Evolutionary conservation across 768 basidiomycete genomes (phyloP).

Genomic region (Hericium coralloides): DNA sequence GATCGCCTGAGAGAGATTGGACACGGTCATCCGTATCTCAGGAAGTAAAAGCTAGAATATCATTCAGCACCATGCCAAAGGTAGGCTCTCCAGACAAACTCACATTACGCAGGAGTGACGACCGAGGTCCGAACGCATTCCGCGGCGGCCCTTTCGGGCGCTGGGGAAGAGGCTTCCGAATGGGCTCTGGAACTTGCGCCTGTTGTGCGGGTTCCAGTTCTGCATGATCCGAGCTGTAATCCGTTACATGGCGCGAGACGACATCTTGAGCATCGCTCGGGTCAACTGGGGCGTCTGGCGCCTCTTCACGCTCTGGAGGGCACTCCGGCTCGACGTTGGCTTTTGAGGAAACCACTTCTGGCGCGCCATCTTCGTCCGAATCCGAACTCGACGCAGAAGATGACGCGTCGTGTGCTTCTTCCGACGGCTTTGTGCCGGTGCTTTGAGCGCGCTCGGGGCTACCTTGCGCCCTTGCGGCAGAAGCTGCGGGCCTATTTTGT

Average conservation of each 20-base stretch:
- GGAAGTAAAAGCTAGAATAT: constrained; percentile 59
- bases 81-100: constrained; percentile 19
- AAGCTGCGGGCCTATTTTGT: background rate
- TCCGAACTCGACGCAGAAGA: background rate
- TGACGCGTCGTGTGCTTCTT: no score
- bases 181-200: constrained; percentile 4
- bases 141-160: constrained; percentile 43
- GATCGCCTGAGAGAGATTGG: constrained; percentile 89
- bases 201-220: background rate
- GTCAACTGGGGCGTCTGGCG: no score
- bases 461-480: no score
- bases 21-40: constrained; percentile 82
- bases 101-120: constrained; percentile 75
- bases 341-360: constrained; percentile 56
- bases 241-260: no score
- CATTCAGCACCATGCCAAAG: background rate
- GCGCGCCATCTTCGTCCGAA: constrained; percentile 31
- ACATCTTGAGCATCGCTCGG: no score
- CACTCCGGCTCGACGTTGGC: constrained; percentile 7
- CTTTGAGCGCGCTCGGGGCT: no score
- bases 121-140: constrained; percentile 60
- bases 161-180: constrained; percentile 19
- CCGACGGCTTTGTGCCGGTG: no score
- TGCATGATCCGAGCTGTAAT: no score
- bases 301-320: background rate